These are phyloP conservation scores for Myxozyma mucilagina DNA, from an alignment of 805 yeast species.

Conservation along the genomic window DNA sequence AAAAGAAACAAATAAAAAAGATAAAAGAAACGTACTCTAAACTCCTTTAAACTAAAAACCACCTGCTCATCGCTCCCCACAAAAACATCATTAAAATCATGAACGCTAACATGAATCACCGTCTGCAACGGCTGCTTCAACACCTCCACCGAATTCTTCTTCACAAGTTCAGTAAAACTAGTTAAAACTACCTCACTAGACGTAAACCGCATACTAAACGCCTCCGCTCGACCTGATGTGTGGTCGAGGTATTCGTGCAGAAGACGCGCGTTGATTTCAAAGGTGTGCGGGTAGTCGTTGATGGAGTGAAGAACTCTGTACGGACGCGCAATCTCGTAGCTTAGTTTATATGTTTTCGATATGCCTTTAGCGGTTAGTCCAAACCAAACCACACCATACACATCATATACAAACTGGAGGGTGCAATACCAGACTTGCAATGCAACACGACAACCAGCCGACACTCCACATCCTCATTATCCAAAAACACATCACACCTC, in stretches of 20 bases:
- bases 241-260: constrained; percentile 27
- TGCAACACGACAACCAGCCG: constrained; percentile 16
- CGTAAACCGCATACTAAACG: constrained; percentile 19
- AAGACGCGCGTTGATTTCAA: constrained; percentile 10
- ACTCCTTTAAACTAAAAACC: constrained; percentile 21
- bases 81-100: constrained; percentile 16
- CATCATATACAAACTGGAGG: neutral
- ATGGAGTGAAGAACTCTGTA: constrained; percentile 20
- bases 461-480: constrained; percentile 12
- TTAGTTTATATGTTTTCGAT: constrained; percentile 17
- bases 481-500: constrained; percentile 20
- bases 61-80: constrained; percentile 8
- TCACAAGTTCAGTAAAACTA: constrained; percentile 23
- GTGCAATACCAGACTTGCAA: constrained; percentile 17
- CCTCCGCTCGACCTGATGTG: constrained; percentile 27
- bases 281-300: constrained; percentile 21
- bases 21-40: constrained; percentile 11
- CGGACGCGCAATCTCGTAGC: constrained; percentile 21
- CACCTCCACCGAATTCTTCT: constrained; percentile 5
- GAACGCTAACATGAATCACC: constrained; percentile 12
- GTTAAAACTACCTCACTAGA: constrained; percentile 13
- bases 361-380: constrained; percentile 11
- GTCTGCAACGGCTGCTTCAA: constrained; percentile 29
- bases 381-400: neutral
- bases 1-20: neutral